These are phyloP conservation scores for Nissolia schottii DNA, from an alignment of 306 rosid genomes.

Conservation along the genomic window DNA sequence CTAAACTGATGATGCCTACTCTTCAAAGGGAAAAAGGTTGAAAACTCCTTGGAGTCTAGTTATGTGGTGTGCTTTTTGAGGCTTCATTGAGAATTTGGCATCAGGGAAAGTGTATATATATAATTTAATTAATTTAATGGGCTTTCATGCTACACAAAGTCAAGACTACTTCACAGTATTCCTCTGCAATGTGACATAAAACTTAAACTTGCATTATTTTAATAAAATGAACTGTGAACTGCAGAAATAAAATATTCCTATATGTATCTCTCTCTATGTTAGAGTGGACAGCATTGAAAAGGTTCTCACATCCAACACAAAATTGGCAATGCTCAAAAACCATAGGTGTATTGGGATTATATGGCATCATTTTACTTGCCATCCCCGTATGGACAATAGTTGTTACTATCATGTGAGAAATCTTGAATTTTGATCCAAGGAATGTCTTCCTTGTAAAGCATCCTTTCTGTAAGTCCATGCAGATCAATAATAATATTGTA, in stretches of 20 bases:
- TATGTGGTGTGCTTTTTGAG: constrained; percentile 2
- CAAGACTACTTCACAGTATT: constrained; percentile 19
- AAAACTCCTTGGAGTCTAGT: neutral
- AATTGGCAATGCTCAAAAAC: constrained; percentile 27
- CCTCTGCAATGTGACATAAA: neutral
- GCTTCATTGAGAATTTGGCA: neutral
- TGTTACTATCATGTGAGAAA: constrained; percentile 30
- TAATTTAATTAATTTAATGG: neutral
- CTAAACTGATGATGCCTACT: constrained; percentile 32
- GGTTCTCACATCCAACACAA: constrained; percentile 16
- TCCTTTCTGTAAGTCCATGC: neutral
- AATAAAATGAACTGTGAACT: neutral
- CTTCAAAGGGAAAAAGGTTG: constrained; percentile 16
- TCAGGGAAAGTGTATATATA: neutral
- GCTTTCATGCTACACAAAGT: neutral
- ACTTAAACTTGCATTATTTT: neutral
- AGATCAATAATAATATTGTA: neutral
- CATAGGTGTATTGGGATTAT: constrained; percentile 23
- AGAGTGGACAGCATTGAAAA: constrained; percentile 29
- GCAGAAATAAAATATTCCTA: neutral
- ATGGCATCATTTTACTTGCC: neutral
- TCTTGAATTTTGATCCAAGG: constrained; percentile 32
- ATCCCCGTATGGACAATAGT: neutral
- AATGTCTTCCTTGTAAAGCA: constrained; percentile 35
- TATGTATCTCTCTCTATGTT: neutral